A percentile compares a stretch with the other conserved stretches of the same genome.
Evolutionary conservation across 2,329 filamentous ascomycete genomes (phyloP).

Genomic region (Myriosclerotinia duriaeana): DNA sequence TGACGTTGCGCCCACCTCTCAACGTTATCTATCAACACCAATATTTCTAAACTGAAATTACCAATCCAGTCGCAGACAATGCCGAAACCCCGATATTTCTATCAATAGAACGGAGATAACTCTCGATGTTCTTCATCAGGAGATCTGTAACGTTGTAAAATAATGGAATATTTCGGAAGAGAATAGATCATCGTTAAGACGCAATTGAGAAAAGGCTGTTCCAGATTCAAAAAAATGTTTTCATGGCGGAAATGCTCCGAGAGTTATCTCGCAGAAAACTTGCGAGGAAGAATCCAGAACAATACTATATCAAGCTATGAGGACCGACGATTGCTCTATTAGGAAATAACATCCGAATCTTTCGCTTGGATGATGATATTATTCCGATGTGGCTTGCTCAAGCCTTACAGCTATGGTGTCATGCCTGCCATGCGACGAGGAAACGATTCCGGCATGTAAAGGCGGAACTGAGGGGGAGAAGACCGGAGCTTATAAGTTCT

Average conservation of each 20-base stretch:
- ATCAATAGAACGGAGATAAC: slow-evolving; percentile 21
- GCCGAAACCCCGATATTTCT: neutral
- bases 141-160: slow-evolving; percentile 12
- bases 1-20: neutral
- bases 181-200: neutral
- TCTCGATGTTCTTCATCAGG: neutral
- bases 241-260: neutral
- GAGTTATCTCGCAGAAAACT: neutral
- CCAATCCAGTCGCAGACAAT: slow-evolving; percentile 10
- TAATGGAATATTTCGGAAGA: slow-evolving; percentile 13
- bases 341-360: neutral
- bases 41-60: slow-evolving; percentile 3
- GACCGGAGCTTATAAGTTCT: too few relatives aligned
- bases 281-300: slow-evolving; percentile 14
- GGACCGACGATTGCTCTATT: neutral
- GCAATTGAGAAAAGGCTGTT: neutral
- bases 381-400: slow-evolving; percentile 21
- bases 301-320: neutral
- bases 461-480: slow-evolving; percentile 1
- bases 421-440: slow-evolving; percentile 17
- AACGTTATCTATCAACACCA: slow-evolving; percentile 5
- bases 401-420: slow-evolving; percentile 8
- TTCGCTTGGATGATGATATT: neutral
- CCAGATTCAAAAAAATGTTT: neutral
- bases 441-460: slow-evolving; percentile 1